Evolutionary conservation across 2,329 filamentous ascomycete genomes (phyloP).

Genomic region (Diplodia intermedia): DNA sequence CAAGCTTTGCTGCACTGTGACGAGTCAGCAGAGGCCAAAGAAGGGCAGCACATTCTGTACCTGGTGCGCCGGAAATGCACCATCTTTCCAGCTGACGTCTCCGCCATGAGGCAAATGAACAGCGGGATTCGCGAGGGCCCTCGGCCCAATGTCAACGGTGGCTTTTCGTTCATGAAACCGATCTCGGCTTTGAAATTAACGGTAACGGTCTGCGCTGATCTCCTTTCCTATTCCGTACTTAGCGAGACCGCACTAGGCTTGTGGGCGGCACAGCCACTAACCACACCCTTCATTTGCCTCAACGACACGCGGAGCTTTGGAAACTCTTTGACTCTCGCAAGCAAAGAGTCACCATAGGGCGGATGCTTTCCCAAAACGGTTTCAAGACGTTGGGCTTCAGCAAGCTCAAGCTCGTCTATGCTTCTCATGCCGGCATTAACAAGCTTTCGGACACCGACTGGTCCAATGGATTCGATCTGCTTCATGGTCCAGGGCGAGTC

Average conservation of each 20-base stretch:
- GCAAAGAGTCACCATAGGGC: slow-evolving; percentile 76
- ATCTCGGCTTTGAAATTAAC: slow-evolving; percentile 71
- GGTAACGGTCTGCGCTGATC: slow-evolving; percentile 54
- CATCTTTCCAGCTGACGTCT: slow-evolving; percentile 72
- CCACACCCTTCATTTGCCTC: slow-evolving; percentile 57
- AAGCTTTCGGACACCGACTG: slow-evolving; percentile 76
- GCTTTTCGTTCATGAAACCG: slow-evolving; percentile 72
- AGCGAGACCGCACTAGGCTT: slow-evolving; percentile 12
- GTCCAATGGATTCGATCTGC: slow-evolving; percentile 80
- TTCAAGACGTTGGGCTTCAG: slow-evolving; percentile 77
- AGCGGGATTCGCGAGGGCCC: slow-evolving; percentile 56
- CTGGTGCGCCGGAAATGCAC: slow-evolving; percentile 71
- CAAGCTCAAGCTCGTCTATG: slow-evolving; percentile 71
- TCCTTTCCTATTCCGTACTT: slow-evolving; percentile 36
- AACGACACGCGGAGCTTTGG: slow-evolving; percentile 69
- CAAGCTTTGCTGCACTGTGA: slow-evolving; percentile 68
- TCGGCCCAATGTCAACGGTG: slow-evolving; percentile 66
- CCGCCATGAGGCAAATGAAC: slow-evolving; percentile 75
- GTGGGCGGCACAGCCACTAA: slow-evolving; percentile 34
- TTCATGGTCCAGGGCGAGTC: slow-evolving; percentile 79
- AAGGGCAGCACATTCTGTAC: slow-evolving; percentile 44
- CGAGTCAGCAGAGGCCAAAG: neutral
- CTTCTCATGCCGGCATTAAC: slow-evolving; percentile 72
- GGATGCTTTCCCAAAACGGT: slow-evolving; percentile 78
- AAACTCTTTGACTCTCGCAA: slow-evolving; percentile 71